phyloP scores from a whole-genome alignment of 352 stramenopile species.

The Phytophthora pisi region DNA sequence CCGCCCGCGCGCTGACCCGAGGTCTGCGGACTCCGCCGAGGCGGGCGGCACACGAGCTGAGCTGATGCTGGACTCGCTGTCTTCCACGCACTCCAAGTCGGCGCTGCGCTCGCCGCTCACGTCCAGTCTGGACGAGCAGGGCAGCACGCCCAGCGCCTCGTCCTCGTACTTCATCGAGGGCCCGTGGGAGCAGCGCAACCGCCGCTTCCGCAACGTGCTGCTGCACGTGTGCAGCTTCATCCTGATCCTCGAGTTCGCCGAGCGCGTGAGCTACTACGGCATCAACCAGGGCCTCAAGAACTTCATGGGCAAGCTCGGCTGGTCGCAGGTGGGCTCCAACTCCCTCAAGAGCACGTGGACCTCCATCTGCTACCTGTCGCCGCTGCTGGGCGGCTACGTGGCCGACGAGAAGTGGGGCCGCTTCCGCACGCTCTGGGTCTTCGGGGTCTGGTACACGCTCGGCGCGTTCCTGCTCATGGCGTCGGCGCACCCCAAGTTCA shows the following conservation, averaged over 20 bases:
- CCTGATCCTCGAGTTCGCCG: slow-evolving; percentile 85
- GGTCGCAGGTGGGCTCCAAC: slow-evolving; percentile 82
- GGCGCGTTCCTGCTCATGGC: slow-evolving; percentile 72
- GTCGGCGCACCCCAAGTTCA: slow-evolving; percentile 67
- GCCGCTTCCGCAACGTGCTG: slow-evolving; percentile 83
- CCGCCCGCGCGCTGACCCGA: too few species aligned
- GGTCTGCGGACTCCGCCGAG: neutral
- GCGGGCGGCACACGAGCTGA: neutral
- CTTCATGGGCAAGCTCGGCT: slow-evolving; percentile 79
- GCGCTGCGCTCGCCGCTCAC: slow-evolving; percentile 41
- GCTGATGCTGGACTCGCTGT: slow-evolving; percentile 47
- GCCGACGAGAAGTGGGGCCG: slow-evolving; percentile 88
- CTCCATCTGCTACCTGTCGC: slow-evolving; percentile 87
- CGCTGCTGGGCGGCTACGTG: slow-evolving; percentile 83
- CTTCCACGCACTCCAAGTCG: slow-evolving; percentile 66
- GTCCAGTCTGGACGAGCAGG: slow-evolving; percentile 43
- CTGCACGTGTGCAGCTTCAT: slow-evolving; percentile 89
- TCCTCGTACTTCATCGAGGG: slow-evolving; percentile 81
- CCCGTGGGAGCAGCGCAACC: slow-evolving; percentile 78
- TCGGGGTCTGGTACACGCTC: slow-evolving; percentile 80
- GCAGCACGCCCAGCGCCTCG: slow-evolving; percentile 51
- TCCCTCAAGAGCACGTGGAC: slow-evolving; percentile 91
- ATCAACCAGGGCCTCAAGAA: slow-evolving; percentile 91
- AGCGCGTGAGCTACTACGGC: slow-evolving; percentile 87
- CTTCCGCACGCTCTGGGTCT: slow-evolving; percentile 84